A percentile compares a stretch with the other conserved stretches of the same genome.
phyloP scores from a whole-genome alignment of 345 rosid species.

The Dipteronia sinensis region DNA sequence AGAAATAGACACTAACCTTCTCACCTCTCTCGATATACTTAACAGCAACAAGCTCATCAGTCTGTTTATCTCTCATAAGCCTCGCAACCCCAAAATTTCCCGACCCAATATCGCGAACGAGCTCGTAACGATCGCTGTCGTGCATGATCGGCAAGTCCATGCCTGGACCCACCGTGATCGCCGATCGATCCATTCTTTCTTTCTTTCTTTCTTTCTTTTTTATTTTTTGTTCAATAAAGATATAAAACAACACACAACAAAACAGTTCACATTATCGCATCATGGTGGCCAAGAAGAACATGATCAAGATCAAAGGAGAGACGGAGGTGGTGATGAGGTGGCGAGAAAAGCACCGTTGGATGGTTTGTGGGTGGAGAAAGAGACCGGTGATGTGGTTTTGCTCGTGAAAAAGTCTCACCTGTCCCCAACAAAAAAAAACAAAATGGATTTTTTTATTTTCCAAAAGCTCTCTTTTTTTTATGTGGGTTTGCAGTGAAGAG shows the following conservation, averaged over 20 bases:
- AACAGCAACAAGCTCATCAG: constrained; percentile 79
- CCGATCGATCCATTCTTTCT: constrained; percentile 67
- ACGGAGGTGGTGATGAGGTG: no score
- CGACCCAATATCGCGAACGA: constrained; percentile 72
- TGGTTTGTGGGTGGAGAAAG: constrained; percentile 37
- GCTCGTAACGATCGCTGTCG: constrained; percentile 78
- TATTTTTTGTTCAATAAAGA: neutral
- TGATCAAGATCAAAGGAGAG: no score
- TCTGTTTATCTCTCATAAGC: constrained; percentile 74
- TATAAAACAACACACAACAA: neutral
- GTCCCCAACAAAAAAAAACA: constrained; percentile 13
- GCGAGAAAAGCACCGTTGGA: constrained; percentile 10
- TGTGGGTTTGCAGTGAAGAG: neutral
- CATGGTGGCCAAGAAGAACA: no score
- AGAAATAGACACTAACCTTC: constrained; percentile 45
- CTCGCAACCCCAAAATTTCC: constrained; percentile 83
- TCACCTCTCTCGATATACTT: constrained; percentile 91
- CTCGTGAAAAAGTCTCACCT: constrained; percentile 54
- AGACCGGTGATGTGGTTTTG: constrained; percentile 30
- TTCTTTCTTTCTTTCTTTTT: constrained; percentile 6
- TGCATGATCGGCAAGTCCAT: constrained; percentile 93
- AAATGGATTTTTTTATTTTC: constrained; percentile 12
- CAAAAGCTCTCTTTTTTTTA: neutral
- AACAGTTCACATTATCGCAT: no score
- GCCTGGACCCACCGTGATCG: constrained; percentile 68